A percentile compares a stretch with the other conserved stretches of the same genome.
Conservation (phyloP, 2,329 filamentous ascomycete species). For the Alternaria incomplexa region DNA sequence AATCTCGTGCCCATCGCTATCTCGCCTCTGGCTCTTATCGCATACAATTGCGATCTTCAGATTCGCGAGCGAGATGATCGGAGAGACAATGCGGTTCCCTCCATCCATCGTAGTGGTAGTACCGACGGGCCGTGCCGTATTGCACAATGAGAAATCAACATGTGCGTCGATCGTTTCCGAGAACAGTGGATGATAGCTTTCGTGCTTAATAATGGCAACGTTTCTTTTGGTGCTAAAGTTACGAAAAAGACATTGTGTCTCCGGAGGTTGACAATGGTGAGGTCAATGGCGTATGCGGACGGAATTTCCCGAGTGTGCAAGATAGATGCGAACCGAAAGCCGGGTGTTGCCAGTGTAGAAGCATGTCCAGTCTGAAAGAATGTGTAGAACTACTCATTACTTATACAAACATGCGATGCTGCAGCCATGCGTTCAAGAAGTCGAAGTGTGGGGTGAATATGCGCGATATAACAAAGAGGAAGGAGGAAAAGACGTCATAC, state of each 20-base stretch:
- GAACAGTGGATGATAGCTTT: neutral
- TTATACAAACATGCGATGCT: neutral
- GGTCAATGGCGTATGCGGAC: neutral
- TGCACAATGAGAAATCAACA: neutral
- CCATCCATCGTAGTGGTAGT: neutral
- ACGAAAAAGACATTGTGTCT: neutral
- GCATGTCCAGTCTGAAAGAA: neutral
- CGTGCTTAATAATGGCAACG: neutral
- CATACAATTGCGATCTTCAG: neutral
- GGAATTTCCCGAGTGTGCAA: neutral
- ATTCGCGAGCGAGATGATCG: neutral
- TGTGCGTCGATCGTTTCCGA: neutral
- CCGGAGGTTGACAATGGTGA: neutral
- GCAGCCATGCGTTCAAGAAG: neutral
- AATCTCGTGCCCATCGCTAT: neutral
- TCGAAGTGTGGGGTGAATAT: neutral
- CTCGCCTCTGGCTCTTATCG: neutral
- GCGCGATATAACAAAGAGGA: neutral
- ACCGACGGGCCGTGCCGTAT: neutral
- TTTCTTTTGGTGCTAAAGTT: neutral
- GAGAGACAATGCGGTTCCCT: no score
- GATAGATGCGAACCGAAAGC: neutral
- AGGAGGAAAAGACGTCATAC: neutral
- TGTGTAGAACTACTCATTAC: rapidly evolving
- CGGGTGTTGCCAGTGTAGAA: neutral